Base-by-base conservation (phyloP, 148 eudicot genomes). In the Limonium bicolor region DNA sequence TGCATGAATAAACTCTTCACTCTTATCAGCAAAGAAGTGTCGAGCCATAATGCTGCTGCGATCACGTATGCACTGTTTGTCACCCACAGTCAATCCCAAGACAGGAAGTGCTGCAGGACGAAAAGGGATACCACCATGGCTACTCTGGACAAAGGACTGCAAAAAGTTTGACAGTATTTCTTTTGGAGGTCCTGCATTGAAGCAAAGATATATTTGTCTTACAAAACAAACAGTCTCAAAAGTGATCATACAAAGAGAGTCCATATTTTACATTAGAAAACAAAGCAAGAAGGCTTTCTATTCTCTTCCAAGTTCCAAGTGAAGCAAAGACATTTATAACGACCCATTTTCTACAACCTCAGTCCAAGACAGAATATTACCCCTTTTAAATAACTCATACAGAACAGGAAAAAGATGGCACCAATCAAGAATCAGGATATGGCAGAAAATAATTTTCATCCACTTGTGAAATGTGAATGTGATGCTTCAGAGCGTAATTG, bases 41-140 rank as follows among this genome's bases (percentile, higher is more conserved):
- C 95, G 79, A 55, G 95, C 95, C 97, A 90, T 90, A 27, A 90
- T 84, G 65, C 87, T 80, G 66, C 86, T 84, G 7, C 95, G 95
- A 35, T 90, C 82, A 40, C 87, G 84, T 50, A 90, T 84, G 64
- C 97, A 84, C 58, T 76, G 81, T 62, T 90, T 90, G 55, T 90
- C 97, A 27, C 87, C 93, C 48, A 72, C 67, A 39, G 95, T 80
- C 72, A 90, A 69, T 37, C 97, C 97, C 60, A 90, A 69, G 20
- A 65, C 59, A 25, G 97, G 97, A 56, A 90, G 85, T 24, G 81
- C 52, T 25, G 87, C 51, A 31, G 97, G 93, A 41, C 48, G 85
- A 48, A 90, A 69, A 51, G 93, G 85, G 59, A 73, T 41, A 22
- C 80, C 83, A 36, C 71, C 72, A 59, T 62, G 87, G 55, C 64